These are phyloP conservation scores for Fraxinus sp. DNA, from an alignment of 305 asterid species.

Conservation along the genomic window DNA sequence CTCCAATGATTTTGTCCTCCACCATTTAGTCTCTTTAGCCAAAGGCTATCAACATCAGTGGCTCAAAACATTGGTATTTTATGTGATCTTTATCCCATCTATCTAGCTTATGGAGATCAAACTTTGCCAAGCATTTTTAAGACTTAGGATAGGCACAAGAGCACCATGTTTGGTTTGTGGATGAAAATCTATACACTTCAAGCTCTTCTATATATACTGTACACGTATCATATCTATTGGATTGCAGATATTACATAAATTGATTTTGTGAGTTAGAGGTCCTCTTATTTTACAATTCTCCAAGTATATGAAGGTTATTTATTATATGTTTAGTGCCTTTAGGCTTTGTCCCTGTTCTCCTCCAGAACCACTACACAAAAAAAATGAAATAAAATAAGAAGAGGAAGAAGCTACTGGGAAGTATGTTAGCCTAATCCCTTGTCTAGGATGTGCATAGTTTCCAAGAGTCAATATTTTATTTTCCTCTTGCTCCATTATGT, in stretches of 20 bases:
- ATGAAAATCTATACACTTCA: not conserved
- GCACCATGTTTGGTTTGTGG: not conserved
- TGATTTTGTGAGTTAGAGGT: not conserved
- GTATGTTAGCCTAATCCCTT: not conserved
- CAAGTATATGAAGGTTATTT: not conserved
- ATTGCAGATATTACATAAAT: not conserved
- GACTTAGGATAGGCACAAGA: not conserved
- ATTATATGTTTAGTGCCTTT: not conserved
- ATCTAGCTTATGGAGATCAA: not conserved
- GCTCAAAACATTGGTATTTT: not conserved
- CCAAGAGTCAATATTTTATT: not conserved
- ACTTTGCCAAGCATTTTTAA: not conserved
- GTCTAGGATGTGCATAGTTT: not conserved
- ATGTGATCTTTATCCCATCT: not conserved
- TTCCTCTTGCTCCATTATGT: not conserved
- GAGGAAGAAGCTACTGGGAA: not conserved
- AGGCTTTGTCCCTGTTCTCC: not conserved
- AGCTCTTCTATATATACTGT: not conserved
- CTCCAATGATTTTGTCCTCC: not conserved
- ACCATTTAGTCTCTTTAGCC: not conserved
- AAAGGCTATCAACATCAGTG: not conserved
- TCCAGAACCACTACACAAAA: not conserved
- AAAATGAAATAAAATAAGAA: no score
- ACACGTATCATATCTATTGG: not conserved
- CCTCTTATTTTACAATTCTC: not conserved